Base-by-base conservation (phyloP, 1,284 basidiomycete genomes). In the Cystobasidium sp. region DNA sequence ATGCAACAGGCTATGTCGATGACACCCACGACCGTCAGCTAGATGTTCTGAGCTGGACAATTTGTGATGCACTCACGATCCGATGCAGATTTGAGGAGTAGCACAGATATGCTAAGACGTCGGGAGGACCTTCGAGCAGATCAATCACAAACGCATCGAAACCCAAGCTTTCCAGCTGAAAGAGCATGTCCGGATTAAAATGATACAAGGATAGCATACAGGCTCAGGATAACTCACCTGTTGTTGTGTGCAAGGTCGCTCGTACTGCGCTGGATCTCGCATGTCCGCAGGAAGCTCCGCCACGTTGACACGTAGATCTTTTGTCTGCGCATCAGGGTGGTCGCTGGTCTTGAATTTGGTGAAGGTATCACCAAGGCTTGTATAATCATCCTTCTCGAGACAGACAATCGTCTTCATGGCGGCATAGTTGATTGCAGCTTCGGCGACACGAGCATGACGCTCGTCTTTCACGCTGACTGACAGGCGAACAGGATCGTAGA, bases 81-180 rank as follows among this genome's bases (percentile, higher is more conserved):
- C 67, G 46, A 66, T 82, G 79, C 24, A 82, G 74, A 51, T 80
- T 72, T 5, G 75, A 52, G 9, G 68, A 70, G 6, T 73, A 67
- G 76, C 80, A 82, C 12, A 82, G 79, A 78, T 80, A 86, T 0
- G 81, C 80, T 51, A 85, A 80, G 43, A 87, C 83, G 0, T 84
- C 80, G 0, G 81, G 78, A 0, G 84, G 84, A 0, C 84, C 86
- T 1, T 85, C 82, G 47, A 87, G 79, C 76, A 89, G 89, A 78
- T 98, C 90, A 53, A 94, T 84, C 0, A 91, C 91, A 79, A 91
- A 96, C 0, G 89, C 89, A 76, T 95, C 89, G 78, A 99, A 94
- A 3, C 90, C 89, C 8, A 90, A 79, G 12, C 78, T 75, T 6
- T 77, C 77, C 77, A 97, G 82, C 91, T 94, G 78, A 2, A 68